Conservation (phyloP, 768 basidiomycete genomes). For the Harrya chromipes region DNA sequence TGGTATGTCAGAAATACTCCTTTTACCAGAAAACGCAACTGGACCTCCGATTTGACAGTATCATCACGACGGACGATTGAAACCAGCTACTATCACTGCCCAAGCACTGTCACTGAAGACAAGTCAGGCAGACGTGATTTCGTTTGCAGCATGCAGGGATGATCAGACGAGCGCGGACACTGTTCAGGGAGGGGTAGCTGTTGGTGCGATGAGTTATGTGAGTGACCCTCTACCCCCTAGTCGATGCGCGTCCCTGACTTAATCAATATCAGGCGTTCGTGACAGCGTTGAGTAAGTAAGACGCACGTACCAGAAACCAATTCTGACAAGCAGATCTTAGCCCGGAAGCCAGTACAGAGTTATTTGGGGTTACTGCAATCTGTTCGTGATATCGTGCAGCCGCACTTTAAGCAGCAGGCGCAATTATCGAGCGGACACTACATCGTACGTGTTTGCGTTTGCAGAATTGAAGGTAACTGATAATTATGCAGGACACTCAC, state of each 20-base stretch:
- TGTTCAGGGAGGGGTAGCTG: conserved; percentile 56
- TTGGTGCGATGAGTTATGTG: conserved; percentile 81
- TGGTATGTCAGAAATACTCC: conserved; percentile 16
- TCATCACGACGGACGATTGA: conserved; percentile 54
- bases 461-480: not conserved
- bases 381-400: conserved; percentile 56
- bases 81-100: conserved; percentile 39
- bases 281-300: conserved; percentile 41
- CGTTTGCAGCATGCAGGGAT: conserved; percentile 70
- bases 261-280: conserved; percentile 55
- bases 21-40: not conserved
- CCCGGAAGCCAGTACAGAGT: conserved; percentile 52
- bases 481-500: conserved; percentile 22
- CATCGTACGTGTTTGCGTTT: conserved; percentile 40
- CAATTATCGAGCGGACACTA: conserved; percentile 73
- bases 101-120: conserved; percentile 40
- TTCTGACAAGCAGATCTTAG: conserved; percentile 22
- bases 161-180: conserved; percentile 74
- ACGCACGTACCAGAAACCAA: too few species aligned
- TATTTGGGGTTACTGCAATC: conserved; percentile 61
- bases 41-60: conserved; percentile 38
- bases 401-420: conserved; percentile 65
- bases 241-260: not conserved
- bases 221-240: conserved; percentile 20
- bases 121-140: conserved; percentile 78